These are phyloP conservation scores for Aspergillus persii DNA, from an alignment of 2,329 filamentous ascomycete genomes.

Conservation along the genomic window DNA sequence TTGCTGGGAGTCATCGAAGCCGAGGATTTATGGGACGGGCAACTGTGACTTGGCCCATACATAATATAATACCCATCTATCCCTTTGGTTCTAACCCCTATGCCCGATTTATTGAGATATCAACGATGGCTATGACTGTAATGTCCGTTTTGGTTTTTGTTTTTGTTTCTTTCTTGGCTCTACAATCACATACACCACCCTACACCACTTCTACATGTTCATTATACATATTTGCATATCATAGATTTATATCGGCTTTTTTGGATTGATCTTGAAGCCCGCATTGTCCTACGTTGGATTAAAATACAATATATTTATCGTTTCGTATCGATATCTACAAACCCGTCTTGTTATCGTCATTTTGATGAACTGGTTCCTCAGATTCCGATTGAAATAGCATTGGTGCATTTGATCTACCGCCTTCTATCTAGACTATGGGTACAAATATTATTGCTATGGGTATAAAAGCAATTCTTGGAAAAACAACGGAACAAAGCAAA, in stretches of 20 bases:
- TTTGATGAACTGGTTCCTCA: not conserved
- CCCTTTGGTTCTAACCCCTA: not conserved
- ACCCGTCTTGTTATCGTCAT: too few relatives aligned
- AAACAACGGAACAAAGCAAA: slow-evolving; percentile 1
- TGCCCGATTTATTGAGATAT: not conserved
- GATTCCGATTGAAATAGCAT: not conserved
- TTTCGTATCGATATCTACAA: not conserved
- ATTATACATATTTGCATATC: not conserved
- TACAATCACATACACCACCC: not conserved
- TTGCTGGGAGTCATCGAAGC: slow-evolving; percentile 33
- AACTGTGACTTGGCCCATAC: not conserved
- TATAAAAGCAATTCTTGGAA: slow-evolving; percentile 9
- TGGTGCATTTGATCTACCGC: slow-evolving; percentile 13
- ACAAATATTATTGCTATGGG: slow-evolving; percentile 11
- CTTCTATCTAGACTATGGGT: slow-evolving; percentile 14
- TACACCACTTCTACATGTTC: not conserved
- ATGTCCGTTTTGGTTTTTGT: not conserved
- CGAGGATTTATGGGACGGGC: slow-evolving; percentile 29
- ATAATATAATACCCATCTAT: not conserved
- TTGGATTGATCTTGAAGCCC: not conserved
- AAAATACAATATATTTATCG: not conserved
- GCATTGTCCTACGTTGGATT: not conserved
- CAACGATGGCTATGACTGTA: slow-evolving; percentile 2
- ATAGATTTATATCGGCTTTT: not conserved
- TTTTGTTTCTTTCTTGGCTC: not conserved